Percentiles rank a stretch among this genome's conserved stretches.
These are phyloP conservation scores for Arabis hirsuta DNA, from an alignment of 345 rosid species.

Conservation along the genomic window DNA sequence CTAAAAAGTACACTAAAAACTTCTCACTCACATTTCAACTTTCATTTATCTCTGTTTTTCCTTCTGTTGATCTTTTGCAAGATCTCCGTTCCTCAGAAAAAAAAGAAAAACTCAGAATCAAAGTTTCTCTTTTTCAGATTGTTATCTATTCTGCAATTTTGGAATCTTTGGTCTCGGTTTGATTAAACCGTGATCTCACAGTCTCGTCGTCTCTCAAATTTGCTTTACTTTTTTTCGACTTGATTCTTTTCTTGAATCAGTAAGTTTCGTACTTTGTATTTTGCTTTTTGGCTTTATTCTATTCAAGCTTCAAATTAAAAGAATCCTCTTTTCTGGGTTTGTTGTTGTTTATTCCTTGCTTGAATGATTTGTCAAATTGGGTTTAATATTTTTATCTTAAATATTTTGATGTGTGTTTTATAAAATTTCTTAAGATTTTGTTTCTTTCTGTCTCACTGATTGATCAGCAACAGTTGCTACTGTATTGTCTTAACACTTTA, in stretches of 20 bases:
- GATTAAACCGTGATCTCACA: constrained; percentile 18
- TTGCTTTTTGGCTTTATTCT: constrained; percentile 30
- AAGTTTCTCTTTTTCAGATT: constrained; percentile 9
- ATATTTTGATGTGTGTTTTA: background rate
- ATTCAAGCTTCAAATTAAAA: background rate
- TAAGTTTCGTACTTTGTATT: constrained; percentile 26
- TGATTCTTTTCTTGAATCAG: constrained; percentile 45
- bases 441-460: constrained; percentile 17
- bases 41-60: constrained; percentile 12
- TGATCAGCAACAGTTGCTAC: constrained; percentile 33
- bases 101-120: background rate
- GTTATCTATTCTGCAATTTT: constrained; percentile 7
- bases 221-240: constrained; percentile 8
- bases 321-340: constrained; percentile 29
- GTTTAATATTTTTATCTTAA: background rate
- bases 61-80: constrained; percentile 20
- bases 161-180: constrained; percentile 17
- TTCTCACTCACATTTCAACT: constrained; percentile 24
- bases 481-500: constrained; percentile 27
- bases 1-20: constrained; percentile 22
- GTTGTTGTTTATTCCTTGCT: constrained; percentile 33
- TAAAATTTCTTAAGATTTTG: too few relatives aligned
- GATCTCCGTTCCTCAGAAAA: constrained; percentile 23
- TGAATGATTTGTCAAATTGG: constrained; percentile 29
- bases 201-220: constrained; percentile 10